Evolutionary conservation across 2,329 filamentous ascomycete genomes (phyloP), one percentile per base, ranked within the genome.

Genomic region (Drechslera avenae): DNA sequence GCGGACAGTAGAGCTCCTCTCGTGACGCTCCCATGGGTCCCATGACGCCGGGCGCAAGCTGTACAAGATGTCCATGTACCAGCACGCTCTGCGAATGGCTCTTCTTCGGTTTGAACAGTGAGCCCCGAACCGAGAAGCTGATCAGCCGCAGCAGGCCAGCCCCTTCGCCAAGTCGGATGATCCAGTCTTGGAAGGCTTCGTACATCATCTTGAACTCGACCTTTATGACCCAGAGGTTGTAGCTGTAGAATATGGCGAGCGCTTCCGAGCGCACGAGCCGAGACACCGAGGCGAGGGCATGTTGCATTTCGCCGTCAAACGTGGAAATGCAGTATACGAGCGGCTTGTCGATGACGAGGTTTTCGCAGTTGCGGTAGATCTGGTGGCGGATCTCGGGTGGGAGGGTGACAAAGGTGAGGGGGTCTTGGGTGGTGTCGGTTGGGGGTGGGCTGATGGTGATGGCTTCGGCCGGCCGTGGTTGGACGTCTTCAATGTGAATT

Each of bases 271-370:
- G 71, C 35, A 74, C 62, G 14, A 67, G 67, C 5, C 63, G 66
- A 19, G 63, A 69, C 41, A 74, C 69, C 23, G 66, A 63, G 40
- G 71, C 70, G 31, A 74, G 67, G 5, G 71, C 66, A 50, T 74
- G 72, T 46, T 73, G 71, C 52, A 71, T 71, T 35, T 68, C 63
- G 57, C 68, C 63, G 28, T 65, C 61, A 33, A 72, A 72, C 36
- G 70, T 73, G 35, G 68, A 71, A 45, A 73, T 69, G 61, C 72
- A 74, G 77, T 74, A 74, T 50, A 72, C 69, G 35, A 74, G 70
- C 10, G 72, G 71, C 21, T 69, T 64, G 10, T 64, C 60, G 42
- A 67, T 59, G 46, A 72, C 64, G 43, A 74, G 66, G 45, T 72
- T 67, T 23, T 68, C 67, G 48, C 73, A 67, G 42, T 69, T 54